phyloP scores from a whole-genome alignment of 1,139 yeast genomes.

The Suhomyces yuchorum region DNA sequence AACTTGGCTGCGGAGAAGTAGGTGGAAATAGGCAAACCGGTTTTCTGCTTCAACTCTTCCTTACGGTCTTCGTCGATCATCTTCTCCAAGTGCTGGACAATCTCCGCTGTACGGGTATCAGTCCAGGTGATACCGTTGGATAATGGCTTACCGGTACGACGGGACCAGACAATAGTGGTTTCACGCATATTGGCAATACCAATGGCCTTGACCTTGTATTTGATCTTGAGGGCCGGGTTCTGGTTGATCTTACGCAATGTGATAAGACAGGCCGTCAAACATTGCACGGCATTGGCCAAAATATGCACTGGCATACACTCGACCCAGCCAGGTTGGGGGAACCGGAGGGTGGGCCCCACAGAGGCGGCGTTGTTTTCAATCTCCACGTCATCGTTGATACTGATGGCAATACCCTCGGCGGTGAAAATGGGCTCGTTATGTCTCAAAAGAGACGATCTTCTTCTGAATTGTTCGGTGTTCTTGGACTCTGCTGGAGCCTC shows the following conservation, averaged over 20 bases:
- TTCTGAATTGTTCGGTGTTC: constrained; percentile 53
- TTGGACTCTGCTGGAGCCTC: constrained; percentile 49
- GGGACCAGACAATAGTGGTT: constrained; percentile 89
- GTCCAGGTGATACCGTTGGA: constrained; percentile 95
- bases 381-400: constrained; percentile 57
- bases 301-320: constrained; percentile 91
- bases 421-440: constrained; percentile 64
- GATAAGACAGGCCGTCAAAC: constrained; percentile 65
- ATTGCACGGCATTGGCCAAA: constrained; percentile 77
- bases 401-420: constrained; percentile 72
- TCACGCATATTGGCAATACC: constrained; percentile 97
- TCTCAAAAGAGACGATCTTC: constrained; percentile 51
- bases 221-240: constrained; percentile 48
- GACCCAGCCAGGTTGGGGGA: constrained; percentile 88
- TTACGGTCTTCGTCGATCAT: constrained; percentile 60
- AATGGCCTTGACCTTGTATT: constrained; percentile 60
- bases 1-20: constrained; percentile 91
- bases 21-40: constrained; percentile 88
- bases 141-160: constrained; percentile 78
- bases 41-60: constrained; percentile 60
- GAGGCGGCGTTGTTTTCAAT: constrained; percentile 59
- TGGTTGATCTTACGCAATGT: constrained; percentile 61
- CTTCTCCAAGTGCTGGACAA: constrained; percentile 66
- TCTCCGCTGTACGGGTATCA: constrained; percentile 80
- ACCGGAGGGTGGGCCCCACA: constrained; percentile 69